Base-by-base conservation (phyloP, 345 rosid genomes). In the Citrus inodora region DNA sequence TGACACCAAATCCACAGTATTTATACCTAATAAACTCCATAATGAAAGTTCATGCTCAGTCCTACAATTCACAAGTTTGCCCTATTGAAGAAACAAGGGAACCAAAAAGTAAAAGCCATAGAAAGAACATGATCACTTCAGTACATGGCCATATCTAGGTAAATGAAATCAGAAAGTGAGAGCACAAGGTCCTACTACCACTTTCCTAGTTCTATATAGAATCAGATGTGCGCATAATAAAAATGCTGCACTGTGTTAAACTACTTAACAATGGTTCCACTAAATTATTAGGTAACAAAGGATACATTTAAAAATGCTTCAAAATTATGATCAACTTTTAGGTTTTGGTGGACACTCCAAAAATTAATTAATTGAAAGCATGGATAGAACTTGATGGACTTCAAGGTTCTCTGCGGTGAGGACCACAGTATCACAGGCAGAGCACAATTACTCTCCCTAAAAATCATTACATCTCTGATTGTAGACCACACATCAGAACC, bases 271-370 rank as follows among this genome's bases (percentile, higher is more conserved):
- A 61, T 30, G 70, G 83, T 68, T 53, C 75, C 81, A 32, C 51
- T 32, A 48, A 46, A 82, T 79, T 68, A 83, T 81, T 82, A 82
- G 75, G 71, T 68, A 56, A 78, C 82, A 76, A 87, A 22, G 79
- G 73, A 58, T 1, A 64, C 62, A 65, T 75, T 79, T 69, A 75
- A 40, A 3, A 38, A 30, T 24, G 24, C 51, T 65, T 65, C 24
- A 51, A 64, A 42, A 63, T 66, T 37, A 76, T 75, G 24, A 59
- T 33, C 1, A 28, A 70, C 40, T 19, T 48, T 32, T 70, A 35
- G 11, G 69, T 19, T 48, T 38, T 70, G 28, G 8, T 64, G 21
- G 62, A 58, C 42, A 78, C n/a, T 25, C 60, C 51, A 48, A 70
- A 65, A 63, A 66, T 9, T 70, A 77, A 42, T 9, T 71, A 16